A percentile compares a stretch with the other conserved stretches of the same genome.
phyloP scores from a whole-genome alignment of 495 filamentous ascomycete species.

The Amniculicola lignicola region DNA sequence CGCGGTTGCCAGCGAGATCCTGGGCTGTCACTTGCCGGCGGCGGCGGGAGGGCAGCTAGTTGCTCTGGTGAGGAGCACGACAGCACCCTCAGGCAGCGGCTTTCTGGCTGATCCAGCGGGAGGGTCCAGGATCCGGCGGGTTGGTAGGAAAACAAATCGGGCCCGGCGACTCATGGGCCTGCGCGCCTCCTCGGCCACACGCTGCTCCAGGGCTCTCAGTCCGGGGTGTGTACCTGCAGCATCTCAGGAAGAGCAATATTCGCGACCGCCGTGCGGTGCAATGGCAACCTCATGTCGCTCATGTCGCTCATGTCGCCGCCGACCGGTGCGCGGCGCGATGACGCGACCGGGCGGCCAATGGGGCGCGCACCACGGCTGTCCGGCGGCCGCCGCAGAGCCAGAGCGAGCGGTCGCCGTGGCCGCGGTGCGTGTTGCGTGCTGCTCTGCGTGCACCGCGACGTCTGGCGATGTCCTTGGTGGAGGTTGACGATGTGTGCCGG shows the following conservation, averaged over 20 bases:
- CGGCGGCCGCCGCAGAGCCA: background rate
- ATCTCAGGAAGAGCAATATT: background rate
- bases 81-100: background rate
- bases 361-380: no score
- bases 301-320: background rate
- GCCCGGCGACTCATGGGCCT: slow-evolving; percentile 9
- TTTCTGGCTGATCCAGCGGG: background rate
- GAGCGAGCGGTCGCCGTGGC: no score
- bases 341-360: no score
- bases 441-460: slow-evolving; percentile 1
- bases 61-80: no score
- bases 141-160: slow-evolving; percentile 3
- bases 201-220: background rate
- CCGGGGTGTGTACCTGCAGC: slow-evolving; percentile 12
- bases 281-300: background rate
- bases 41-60: slow-evolving; percentile 6
- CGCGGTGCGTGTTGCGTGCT: no score
- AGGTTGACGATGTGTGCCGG: background rate
- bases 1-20: slow-evolving; percentile 5
- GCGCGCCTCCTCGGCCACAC: background rate
- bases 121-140: slow-evolving; percentile 4
- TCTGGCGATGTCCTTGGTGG: slow-evolving; percentile 8
- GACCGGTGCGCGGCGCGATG: no score
- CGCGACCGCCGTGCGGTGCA: background rate
- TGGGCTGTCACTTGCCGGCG: slow-evolving; percentile 11